Base-by-base conservation (phyloP, 2,329 filamentous ascomycete species). In the Capronia americana region DNA sequence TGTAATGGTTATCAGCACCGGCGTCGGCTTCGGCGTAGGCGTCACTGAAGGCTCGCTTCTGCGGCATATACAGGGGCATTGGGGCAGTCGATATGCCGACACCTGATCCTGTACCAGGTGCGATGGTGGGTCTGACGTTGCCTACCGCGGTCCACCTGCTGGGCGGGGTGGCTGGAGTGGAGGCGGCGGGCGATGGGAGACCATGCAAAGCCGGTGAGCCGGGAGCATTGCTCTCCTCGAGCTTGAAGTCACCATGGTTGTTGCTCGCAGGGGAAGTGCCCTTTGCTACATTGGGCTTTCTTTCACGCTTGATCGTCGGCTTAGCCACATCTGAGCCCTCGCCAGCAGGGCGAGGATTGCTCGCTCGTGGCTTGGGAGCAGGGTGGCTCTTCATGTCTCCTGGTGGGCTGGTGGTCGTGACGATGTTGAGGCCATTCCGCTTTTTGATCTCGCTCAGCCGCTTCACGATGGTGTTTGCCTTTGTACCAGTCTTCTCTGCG, bases 371-470 rank as follows among this genome's bases (percentile, higher is more conserved):
- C 30, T 63, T 50, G 11, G 46, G 30, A 4, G 57, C 56, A 5
- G 20, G 8, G 12, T 62, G 30, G 50, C n/a, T 48, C 20, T 44
- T 44, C 23, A 2, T 34, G 32, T 57, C 62, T 14, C 24, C 12
- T 38, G 61, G 24, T 3, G 38, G 41, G 4, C 30, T 26, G 12
- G 58, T 67, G 12, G 67, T 65, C n/a, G 61, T 65, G 41, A 63
- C 11, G 44, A 69, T 63, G 51, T 69, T 69, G 12, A 69, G 59
- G 4, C 38, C n/a, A 24, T 69, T 65, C 17, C 65, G 54, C 44
- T 67, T 68, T 56, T 67, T 68, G 59, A 69, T 69, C 23, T 54
- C 56, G n/a, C 56, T 24, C 14, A 69, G 62, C 0, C 65, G 57
- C n/a, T 65, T 63, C 20, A 57, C 23, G 59, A 69, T 65, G 2